Base-by-base conservation (phyloP, 1,284 basidiomycete genomes). In the Ustilago shanxiensis region DNA sequence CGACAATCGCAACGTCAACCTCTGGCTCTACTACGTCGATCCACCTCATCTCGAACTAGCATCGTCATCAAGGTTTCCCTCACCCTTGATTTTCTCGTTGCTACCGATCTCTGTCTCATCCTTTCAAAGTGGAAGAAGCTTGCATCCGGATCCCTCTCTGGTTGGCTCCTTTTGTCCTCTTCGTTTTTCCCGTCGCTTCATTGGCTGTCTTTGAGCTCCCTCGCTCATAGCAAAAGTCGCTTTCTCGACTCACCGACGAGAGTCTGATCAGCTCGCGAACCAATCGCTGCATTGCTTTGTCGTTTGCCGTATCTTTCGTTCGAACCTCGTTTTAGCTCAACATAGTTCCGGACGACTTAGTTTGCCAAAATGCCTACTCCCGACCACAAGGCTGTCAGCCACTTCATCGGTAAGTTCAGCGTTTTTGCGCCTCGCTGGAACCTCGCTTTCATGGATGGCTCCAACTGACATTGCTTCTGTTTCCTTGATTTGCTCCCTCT, bases 391-490 rank as follows among this genome's bases (percentile, higher is more conserved):
- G 72, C 73, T 44, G 83, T 81, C 41, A 60, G 69, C 63, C 81
- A 84, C 65, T 84, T 84, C 44, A 81, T 84, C 58, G 83, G 83
- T 84, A 69, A 66, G 77, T 72, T 13, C 18, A n/a, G 18, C 37
- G 41, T 35, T 33, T 20, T 37, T 13, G 31, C 47, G n/a, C 29
- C 11, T 37, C 47, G 11, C 1, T 26, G 11, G 5, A 33, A 5
- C 56, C 58, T 26, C 31, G 14, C 24, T 60, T 4, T 11, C 11
- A 41, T 51, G 28, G 11, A 53, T 28, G 13, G 26, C 45, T 47
- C 37, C 14, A 13, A 56, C 55, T 69, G 57, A 57, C 55, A 44
- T 29, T 3, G 18, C n/a, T n/a, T n/a, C n/a, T 16, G 47, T 9
- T 22, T 2, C 26, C 4, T 13, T 39, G 28, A 10, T 44, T 11